phyloP scores from a whole-genome alignment of 169 alveolate genomes.

The Babesia gibsoni region DNA sequence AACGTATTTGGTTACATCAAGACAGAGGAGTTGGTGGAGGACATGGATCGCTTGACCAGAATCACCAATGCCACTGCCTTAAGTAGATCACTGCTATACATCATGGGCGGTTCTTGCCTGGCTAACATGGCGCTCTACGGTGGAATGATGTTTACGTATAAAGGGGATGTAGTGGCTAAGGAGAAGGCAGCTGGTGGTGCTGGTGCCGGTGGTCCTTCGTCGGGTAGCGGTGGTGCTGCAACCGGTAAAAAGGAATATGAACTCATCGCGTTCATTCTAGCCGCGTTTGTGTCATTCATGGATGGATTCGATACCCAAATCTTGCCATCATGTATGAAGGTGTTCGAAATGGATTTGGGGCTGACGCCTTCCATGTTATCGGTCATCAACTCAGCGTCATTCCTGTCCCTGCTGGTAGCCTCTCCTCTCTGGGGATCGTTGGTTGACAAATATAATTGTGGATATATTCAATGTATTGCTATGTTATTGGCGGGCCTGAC shows the following conservation, averaged over 20 bases:
- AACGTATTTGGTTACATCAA: constrained; percentile 71
- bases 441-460: constrained; percentile 82
- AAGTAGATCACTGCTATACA: constrained; percentile 9
- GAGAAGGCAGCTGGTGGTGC: no score
- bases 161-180: no score
- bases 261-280: not conserved
- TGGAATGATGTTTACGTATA: constrained; percentile 10
- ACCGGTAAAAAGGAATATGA: no score
- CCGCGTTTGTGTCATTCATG: not conserved
- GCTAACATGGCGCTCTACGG: constrained; percentile 8
- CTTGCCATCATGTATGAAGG: constrained; percentile 70
- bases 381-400: constrained; percentile 80
- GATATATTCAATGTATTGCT: constrained; percentile 82
- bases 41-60: not conserved
- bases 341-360: constrained; percentile 81
- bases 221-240: no score
- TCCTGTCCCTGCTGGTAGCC: constrained; percentile 77
- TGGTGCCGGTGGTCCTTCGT: no score
- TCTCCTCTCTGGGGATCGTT: constrained; percentile 89
- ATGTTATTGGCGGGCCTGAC: constrained; percentile 82
- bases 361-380: constrained; percentile 81
- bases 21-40: not conserved
- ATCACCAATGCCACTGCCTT: constrained; percentile 5
- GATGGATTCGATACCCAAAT: constrained; percentile 23
- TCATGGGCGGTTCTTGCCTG: not conserved